Evolutionary conservation across 306 rosid species (phyloP).

Genomic region (Fragaria vesca): DNA sequence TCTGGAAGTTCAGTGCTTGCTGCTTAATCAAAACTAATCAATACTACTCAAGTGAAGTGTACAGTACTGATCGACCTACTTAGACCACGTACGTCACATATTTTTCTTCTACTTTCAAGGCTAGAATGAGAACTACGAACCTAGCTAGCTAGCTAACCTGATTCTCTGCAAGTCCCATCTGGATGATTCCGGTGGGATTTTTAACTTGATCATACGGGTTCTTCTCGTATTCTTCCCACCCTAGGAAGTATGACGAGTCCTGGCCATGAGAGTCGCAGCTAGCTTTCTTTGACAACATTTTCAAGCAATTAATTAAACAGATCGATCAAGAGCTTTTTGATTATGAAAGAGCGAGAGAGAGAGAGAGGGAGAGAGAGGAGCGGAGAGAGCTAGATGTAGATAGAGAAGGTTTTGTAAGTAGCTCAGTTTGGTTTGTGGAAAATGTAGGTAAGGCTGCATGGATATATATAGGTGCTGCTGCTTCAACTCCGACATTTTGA

Average conservation of each 20-base stretch:
- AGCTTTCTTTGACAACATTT: conserved; percentile 64
- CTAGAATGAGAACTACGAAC: neutral
- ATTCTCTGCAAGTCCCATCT: conserved; percentile 97
- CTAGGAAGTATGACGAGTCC: conserved; percentile 73
- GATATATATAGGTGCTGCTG: conserved; percentile 36
- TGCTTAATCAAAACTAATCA: neutral
- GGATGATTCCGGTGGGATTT: conserved; percentile 75
- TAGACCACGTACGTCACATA: too few species aligned
- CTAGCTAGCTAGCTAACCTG: conserved; percentile 38
- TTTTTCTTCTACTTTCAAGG: neutral
- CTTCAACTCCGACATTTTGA: conserved; percentile 4
- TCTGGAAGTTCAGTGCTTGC: neutral
- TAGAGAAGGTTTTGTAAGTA: neutral
- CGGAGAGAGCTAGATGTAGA: neutral
- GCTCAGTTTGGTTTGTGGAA: conserved; percentile 1
- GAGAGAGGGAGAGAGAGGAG: neutral
- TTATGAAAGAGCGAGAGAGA: neutral
- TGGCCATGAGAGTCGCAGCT: conserved; percentile 69
- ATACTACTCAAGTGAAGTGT: neutral
- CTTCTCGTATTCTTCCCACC: conserved; percentile 79
- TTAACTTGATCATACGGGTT: conserved; percentile 61
- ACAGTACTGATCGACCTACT: too few species aligned
- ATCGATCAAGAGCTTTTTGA: neutral
- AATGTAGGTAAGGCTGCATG: neutral
- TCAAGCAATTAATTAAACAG: neutral